Conservation (phyloP, 805 yeast genomes). For the Saccharomycopsis microspora region DNA sequence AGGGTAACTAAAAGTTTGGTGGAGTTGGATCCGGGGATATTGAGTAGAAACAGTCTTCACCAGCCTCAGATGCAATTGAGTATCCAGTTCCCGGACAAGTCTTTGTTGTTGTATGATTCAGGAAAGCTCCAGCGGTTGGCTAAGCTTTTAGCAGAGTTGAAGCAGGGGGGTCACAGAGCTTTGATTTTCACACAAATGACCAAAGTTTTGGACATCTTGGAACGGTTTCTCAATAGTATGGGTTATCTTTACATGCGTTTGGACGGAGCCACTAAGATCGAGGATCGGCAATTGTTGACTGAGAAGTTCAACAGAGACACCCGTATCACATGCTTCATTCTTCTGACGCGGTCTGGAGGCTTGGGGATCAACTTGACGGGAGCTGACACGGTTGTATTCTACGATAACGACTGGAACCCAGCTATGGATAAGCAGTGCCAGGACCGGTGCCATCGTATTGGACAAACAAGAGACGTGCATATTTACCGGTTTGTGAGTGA, state of each 20-base stretch:
- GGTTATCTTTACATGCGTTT: slow-evolving; percentile 91
- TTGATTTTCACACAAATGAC: slow-evolving; percentile 98
- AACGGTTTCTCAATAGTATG: slow-evolving; percentile 85
- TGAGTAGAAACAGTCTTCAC: slow-evolving; percentile 49
- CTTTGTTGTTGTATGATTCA: slow-evolving; percentile 86
- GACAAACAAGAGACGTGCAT: slow-evolving; percentile 96
- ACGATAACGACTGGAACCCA: slow-evolving; percentile 99
- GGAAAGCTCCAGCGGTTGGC: slow-evolving; percentile 91
- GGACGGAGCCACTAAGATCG: slow-evolving; percentile 96
- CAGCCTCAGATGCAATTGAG: slow-evolving; percentile 76
- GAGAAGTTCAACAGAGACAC: slow-evolving; percentile 86
- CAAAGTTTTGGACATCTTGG: slow-evolving; percentile 84
- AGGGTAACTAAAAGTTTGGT: slow-evolving; percentile 25
- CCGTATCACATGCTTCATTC: slow-evolving; percentile 77
- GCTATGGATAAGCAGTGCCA: slow-evolving; percentile 99
- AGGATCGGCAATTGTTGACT: slow-evolving; percentile 89
- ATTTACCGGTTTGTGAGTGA: slow-evolving; percentile 94
- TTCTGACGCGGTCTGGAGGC: slow-evolving; percentile 97
- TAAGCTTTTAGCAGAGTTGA: slow-evolving; percentile 57
- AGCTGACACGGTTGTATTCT: slow-evolving; percentile 96
- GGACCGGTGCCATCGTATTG: slow-evolving; percentile 98
- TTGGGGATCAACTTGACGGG: slow-evolving; percentile 95
- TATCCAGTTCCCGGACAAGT: slow-evolving; percentile 93
- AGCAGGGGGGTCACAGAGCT: slow-evolving; percentile 85
- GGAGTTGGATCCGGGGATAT: slow-evolving; percentile 15